Evolutionary conservation across 2,329 filamentous ascomycete species (phyloP), one percentile per base, ranked within the genome.

Genomic region (Sporothrix protearum): DNA sequence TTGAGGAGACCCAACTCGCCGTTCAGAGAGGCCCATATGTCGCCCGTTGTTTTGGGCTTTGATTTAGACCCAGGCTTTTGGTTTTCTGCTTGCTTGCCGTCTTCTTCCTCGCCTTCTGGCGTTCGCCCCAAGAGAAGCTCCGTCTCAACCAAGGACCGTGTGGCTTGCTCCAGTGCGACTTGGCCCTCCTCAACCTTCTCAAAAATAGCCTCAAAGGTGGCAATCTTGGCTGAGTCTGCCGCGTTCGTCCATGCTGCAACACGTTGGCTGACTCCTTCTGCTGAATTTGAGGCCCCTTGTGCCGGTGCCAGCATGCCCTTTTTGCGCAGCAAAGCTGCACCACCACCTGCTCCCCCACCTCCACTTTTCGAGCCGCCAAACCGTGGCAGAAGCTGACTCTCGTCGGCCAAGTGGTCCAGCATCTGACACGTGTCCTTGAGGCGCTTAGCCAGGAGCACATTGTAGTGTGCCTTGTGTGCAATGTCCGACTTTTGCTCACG

Each of bases 131-230:
- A 76, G 7, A 89, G 79, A 51, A 79, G 77, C 68, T 85, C 81
- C 12, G 87, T 82, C 61, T 87, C 81, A n/a, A 80, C 79, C 2
- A 91, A 76, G 1, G 80, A 80, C 67, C 82, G 79, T 76, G 85
- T 84, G 14, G 86, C 85, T 22, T 82, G 81, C 71, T 88, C 85
- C 25, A 90, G 78, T 2, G 86, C 85, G 14, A 85, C 76, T 75
- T 88, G 85, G 0, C 88, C 88, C 69, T 83, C 81, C 69, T 91
- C 88, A 2, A 90, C 83, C 73, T 84, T 86, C 76, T 89, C 87
- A 9, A 86, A 85, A 12, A 90, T 85, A 9, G 81, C 79, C 75
- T 90, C 87, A 12, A 89, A 82, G 0, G 85, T 88, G 1, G 83
- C 80, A 70, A 88, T 86, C 75, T 88, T 89, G 75, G 88, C 87